Conservation (phyloP, 2,329 filamentous ascomycete species). For the Trichoderma citrinoviride region DNA sequence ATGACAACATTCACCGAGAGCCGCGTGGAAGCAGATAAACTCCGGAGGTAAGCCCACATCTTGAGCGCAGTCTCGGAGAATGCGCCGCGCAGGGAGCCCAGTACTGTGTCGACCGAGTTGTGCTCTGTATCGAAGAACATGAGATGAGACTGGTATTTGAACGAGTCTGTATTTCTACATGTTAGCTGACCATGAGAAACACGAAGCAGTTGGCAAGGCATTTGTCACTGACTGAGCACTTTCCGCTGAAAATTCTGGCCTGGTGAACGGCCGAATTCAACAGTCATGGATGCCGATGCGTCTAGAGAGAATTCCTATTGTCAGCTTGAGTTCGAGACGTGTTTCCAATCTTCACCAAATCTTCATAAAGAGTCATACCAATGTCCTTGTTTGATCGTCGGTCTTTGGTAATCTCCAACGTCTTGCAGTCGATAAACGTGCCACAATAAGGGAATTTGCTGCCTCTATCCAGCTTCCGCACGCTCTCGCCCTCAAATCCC, state of each 20-base stretch:
- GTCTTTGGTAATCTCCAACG: slow-evolving; percentile 72
- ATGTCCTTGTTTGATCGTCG: slow-evolving; percentile 34
- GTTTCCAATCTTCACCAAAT: not conserved
- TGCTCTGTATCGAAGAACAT: slow-evolving; percentile 81
- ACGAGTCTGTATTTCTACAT: slow-evolving; percentile 51
- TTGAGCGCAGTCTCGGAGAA: slow-evolving; percentile 79
- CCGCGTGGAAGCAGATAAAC: slow-evolving; percentile 55
- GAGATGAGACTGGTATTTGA: slow-evolving; percentile 80
- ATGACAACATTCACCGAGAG: slow-evolving; percentile 60
- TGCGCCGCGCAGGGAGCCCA: slow-evolving; percentile 70
- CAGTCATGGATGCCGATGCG: slow-evolving; percentile 70
- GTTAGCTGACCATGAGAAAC: not conserved
- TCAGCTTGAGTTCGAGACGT: not conserved
- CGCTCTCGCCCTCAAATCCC: slow-evolving; percentile 49
- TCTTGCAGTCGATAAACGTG: slow-evolving; percentile 68
- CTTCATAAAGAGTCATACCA: not conserved
- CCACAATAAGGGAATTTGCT: slow-evolving; percentile 85
- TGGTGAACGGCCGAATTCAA: slow-evolving; percentile 69
- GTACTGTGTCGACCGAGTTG: slow-evolving; percentile 67
- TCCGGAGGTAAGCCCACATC: slow-evolving; percentile 60
- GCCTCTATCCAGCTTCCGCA: slow-evolving; percentile 46
- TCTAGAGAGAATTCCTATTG: slow-evolving; percentile 24
- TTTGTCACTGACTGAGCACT: slow-evolving; percentile 57
- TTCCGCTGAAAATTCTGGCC: slow-evolving; percentile 80
- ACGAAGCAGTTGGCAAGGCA: not conserved